Evolutionary conservation across 2,329 filamentous ascomycete species (phyloP).

Genomic region (Thelonectria rubi): DNA sequence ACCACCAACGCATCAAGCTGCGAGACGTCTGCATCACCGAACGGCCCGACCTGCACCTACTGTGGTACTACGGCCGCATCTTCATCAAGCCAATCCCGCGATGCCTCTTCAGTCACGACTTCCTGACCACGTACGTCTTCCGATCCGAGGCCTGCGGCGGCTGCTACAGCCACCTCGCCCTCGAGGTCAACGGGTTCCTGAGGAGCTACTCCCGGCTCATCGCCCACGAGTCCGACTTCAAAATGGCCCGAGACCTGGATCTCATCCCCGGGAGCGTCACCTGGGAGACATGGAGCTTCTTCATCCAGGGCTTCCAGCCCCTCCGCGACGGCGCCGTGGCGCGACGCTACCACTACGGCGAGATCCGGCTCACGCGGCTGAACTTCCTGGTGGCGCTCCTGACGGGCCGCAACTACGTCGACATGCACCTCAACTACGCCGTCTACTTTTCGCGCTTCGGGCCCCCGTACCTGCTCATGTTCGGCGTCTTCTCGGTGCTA

Average conservation of each 20-base stretch:
- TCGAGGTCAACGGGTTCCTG: slow-evolving; percentile 42
- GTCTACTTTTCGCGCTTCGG: slow-evolving; percentile 21
- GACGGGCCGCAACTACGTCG: slow-evolving; percentile 12
- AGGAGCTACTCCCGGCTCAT: slow-evolving; percentile 48
- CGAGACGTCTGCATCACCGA: slow-evolving; percentile 51
- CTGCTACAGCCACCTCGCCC: slow-evolving; percentile 20
- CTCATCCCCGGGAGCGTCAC: slow-evolving; percentile 42
- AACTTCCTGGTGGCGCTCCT: slow-evolving; percentile 34
- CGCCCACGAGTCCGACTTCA: slow-evolving; percentile 46
- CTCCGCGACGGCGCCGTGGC: slow-evolving; percentile 39
- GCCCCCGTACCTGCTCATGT: slow-evolving; percentile 24
- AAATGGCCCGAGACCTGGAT: slow-evolving; percentile 38
- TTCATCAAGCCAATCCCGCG: slow-evolving; percentile 54
- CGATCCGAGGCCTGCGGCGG: slow-evolving; percentile 32
- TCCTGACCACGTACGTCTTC: slow-evolving; percentile 43
- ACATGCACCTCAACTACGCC: slow-evolving; percentile 21
- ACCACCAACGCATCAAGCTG: slow-evolving; percentile 46
- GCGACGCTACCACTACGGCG: slow-evolving; percentile 48
- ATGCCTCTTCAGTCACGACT: slow-evolving; percentile 47
- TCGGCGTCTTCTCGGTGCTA: slow-evolving; percentile 23
- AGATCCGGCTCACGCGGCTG: slow-evolving; percentile 48
- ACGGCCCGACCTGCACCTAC: slow-evolving; percentile 50
- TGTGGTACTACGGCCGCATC: slow-evolving; percentile 51
- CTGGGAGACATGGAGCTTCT: slow-evolving; percentile 43
- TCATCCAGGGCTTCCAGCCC: slow-evolving; percentile 42